Evolutionary conservation across 176 grass and related monocot genomes (phyloP).

Genomic region (Oryza coarctata): DNA sequence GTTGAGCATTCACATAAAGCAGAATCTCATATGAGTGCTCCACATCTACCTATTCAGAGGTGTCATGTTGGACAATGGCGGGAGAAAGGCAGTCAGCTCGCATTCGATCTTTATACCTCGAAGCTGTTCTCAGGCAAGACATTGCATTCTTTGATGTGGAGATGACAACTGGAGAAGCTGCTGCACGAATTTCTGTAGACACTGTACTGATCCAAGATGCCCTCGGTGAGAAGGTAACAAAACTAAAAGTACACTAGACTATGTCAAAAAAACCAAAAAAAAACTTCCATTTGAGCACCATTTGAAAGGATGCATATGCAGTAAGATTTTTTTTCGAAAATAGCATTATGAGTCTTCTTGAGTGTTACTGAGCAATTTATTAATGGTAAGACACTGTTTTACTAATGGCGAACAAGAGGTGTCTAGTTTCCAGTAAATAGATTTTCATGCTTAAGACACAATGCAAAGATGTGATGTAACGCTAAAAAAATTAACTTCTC

Average conservation of each 20-base stretch:
- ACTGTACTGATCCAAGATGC: constrained; percentile 62
- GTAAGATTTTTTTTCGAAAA: not conserved
- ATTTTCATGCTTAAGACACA: constrained; percentile 11
- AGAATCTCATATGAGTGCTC: constrained; percentile 22
- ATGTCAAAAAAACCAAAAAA: not conserved
- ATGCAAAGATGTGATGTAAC: not conserved
- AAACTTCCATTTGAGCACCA: not conserved
- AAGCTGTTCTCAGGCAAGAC: constrained; percentile 50
- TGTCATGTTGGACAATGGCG: constrained; percentile 54
- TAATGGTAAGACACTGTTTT: not conserved
- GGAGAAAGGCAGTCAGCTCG: constrained; percentile 62
- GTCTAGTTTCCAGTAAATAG: constrained; percentile 1
- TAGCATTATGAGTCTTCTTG: not conserved
- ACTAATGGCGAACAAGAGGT: not conserved
- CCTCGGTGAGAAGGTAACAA: constrained; percentile 59
- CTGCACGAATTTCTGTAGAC: constrained; percentile 46
- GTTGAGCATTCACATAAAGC: not conserved
- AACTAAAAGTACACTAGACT: constrained; percentile 27
- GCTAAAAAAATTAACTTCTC: not conserved
- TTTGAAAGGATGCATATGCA: not conserved
- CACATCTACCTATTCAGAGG: constrained; percentile 46
- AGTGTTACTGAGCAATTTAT: not conserved
- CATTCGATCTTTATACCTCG: constrained; percentile 46
- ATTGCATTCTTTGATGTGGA: constrained; percentile 61
- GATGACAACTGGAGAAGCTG: constrained; percentile 58